Conservation (phyloP, 306 rosid species). For the Vachellia collinsii region DNA sequence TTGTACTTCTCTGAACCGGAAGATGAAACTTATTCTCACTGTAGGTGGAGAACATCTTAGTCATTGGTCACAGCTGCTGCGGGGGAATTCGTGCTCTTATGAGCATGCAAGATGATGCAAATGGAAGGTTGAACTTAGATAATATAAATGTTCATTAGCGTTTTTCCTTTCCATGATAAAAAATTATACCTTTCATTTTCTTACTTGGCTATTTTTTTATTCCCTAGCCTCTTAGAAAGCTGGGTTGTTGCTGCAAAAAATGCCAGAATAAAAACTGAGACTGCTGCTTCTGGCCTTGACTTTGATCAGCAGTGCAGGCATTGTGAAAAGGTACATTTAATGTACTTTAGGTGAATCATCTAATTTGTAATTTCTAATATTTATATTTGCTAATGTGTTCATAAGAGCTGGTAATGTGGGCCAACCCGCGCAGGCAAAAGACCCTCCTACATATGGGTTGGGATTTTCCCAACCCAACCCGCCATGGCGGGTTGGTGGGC, state of each 20-base stretch:
- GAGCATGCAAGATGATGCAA: constrained; percentile 74
- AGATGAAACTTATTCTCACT: constrained; percentile 21
- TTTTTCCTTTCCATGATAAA: constrained; percentile 19
- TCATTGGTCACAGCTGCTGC: constrained; percentile 96
- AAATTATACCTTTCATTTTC: neutral
- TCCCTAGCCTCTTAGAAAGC: constrained; percentile 64
- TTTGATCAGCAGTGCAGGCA: constrained; percentile 86
- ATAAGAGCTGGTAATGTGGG: too few relatives aligned
- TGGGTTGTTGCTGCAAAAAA: constrained; percentile 85
- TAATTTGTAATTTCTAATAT: neutral
- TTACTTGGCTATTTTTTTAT: constrained; percentile 27
- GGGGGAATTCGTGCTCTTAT: constrained; percentile 98
- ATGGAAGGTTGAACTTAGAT: constrained; percentile 54
- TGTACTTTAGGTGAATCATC: neutral
- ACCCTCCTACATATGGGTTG: too few relatives aligned
- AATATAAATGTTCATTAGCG: constrained; percentile 27
- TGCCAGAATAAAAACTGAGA: constrained; percentile 68
- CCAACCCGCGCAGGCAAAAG: too few relatives aligned
- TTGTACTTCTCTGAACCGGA: neutral
- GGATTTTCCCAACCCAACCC: too few relatives aligned
- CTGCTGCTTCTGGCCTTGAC: constrained; percentile 68
- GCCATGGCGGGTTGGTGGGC: too few relatives aligned
- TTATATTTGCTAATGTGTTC: neutral
- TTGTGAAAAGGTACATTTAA: constrained; percentile 79
- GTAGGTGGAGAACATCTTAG: constrained; percentile 86